phyloP scores from a whole-genome alignment of 495 filamentous ascomycete species.

The Talaromyces stipitatus region DNA sequence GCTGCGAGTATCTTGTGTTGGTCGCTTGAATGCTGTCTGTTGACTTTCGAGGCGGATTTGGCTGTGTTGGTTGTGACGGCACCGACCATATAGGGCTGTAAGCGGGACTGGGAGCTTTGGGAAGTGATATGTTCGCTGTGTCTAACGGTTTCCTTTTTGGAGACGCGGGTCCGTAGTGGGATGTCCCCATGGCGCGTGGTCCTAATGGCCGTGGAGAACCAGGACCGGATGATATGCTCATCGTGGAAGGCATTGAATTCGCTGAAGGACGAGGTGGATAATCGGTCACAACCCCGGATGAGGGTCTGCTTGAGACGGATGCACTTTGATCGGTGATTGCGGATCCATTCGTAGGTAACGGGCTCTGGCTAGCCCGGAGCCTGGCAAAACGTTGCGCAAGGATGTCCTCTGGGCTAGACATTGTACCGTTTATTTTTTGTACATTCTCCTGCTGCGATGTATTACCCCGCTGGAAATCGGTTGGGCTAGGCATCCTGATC shows the following conservation, averaged over 20 bases:
- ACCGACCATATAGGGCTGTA: constrained; percentile 62
- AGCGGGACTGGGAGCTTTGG: constrained; percentile 73
- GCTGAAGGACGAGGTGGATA: constrained; percentile 19
- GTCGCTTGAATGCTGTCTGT: constrained; percentile 31
- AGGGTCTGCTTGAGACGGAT: constrained; percentile 26
- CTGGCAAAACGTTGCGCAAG: constrained; percentile 41
- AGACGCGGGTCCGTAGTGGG: constrained; percentile 30
- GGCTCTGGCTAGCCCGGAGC: constrained; percentile 22
- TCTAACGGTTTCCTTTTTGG: constrained; percentile 52
- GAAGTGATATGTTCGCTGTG: constrained; percentile 49
- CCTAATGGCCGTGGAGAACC: constrained; percentile 37
- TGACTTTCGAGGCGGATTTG: constrained; percentile 44
- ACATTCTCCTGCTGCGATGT: constrained; percentile 10
- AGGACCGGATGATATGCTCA: constrained; percentile 14
- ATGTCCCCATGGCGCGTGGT: constrained; percentile 49
- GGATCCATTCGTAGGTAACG: constrained; percentile 3
- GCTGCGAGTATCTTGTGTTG: constrained; percentile 31
- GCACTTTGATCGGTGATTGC: constrained; percentile 15
- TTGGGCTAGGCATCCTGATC: constrained; percentile 37
- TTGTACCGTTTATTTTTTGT: constrained; percentile 16
- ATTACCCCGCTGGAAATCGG: constrained; percentile 27
- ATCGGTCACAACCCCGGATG: constrained; percentile 22
- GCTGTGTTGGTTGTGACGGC: constrained; percentile 29
- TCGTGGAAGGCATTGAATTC: constrained; percentile 13
- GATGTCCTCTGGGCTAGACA: constrained; percentile 25